These are phyloP conservation scores for Parmelia sp. DNA, from an alignment of 495 filamentous ascomycete species.

Conservation along the genomic window DNA sequence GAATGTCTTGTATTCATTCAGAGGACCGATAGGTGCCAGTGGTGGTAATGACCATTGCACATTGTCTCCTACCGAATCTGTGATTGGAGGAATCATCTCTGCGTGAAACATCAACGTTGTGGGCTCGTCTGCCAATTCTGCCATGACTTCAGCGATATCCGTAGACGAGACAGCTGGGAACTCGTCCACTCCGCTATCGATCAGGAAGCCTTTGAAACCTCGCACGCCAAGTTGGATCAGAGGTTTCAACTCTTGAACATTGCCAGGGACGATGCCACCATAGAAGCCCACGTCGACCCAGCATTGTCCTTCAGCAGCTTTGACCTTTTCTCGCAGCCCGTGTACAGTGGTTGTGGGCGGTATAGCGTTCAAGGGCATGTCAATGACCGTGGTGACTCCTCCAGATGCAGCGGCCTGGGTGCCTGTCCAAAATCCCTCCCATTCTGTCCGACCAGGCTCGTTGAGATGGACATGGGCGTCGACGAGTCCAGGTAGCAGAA, in stretches of 20 bases:
- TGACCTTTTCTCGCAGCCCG: slow-evolving; percentile 75
- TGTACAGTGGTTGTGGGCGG: slow-evolving; percentile 88
- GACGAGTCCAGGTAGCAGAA: slow-evolving; percentile 86
- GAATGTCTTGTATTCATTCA: slow-evolving; percentile 82
- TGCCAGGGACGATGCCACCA: slow-evolving; percentile 90
- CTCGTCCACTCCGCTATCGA: slow-evolving; percentile 93
- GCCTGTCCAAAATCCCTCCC: slow-evolving; percentile 95
- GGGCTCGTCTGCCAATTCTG: slow-evolving; percentile 63
- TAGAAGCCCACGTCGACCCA: slow-evolving; percentile 99
- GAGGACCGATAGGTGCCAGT: slow-evolving; percentile 64
- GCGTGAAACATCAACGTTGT: slow-evolving; percentile 98
- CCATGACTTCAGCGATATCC: slow-evolving; percentile 76
- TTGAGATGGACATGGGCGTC: slow-evolving; percentile 98
- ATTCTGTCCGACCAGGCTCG: slow-evolving; percentile 94
- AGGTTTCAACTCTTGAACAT: slow-evolving; percentile 68
- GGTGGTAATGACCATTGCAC: slow-evolving; percentile 69
- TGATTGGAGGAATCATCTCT: slow-evolving; percentile 90
- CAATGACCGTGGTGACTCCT: slow-evolving; percentile 94
- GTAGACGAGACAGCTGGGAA: slow-evolving; percentile 80
- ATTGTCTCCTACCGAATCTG: slow-evolving; percentile 72
- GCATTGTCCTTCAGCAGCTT: slow-evolving; percentile 80
- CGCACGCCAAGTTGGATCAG: slow-evolving; percentile 80
- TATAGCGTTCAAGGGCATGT: slow-evolving; percentile 98
- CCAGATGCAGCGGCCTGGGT: slow-evolving; percentile 92
- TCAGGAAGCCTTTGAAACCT: slow-evolving; percentile 97